Evolutionary conservation across 2,329 filamentous ascomycete species (phyloP).

Genomic region (Hyphodiscus sp.): DNA sequence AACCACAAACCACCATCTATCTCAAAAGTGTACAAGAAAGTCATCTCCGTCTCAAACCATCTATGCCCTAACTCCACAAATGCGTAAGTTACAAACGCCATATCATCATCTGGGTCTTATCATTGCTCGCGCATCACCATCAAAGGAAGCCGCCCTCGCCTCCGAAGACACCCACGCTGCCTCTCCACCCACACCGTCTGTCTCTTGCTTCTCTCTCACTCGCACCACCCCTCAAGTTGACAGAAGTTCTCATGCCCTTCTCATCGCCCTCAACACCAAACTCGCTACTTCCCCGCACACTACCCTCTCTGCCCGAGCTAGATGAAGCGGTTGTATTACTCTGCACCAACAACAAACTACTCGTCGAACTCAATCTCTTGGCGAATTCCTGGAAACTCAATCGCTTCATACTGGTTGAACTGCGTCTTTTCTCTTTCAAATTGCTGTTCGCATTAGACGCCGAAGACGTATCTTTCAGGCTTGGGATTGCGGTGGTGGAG

Average conservation of each 20-base stretch:
- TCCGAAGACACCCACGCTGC: conserved; percentile 48
- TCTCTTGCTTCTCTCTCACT: conserved; percentile 6
- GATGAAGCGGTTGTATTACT: conserved; percentile 38
- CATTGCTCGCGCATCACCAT: conserved; percentile 14
- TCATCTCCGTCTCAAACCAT: no score
- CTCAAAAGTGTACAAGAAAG: no score
- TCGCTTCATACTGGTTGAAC: conserved; percentile 48
- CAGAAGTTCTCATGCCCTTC: conserved; percentile 1
- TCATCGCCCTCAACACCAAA: conserved; percentile 11
- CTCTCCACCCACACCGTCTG: conserved; percentile 49
- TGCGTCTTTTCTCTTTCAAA: conserved; percentile 40
- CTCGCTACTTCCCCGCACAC: conserved; percentile 20
- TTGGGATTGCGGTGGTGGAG: conserved; percentile 19
- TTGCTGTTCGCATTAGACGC: conserved; percentile 11
- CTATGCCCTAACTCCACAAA: no score
- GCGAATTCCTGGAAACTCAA: conserved; percentile 57
- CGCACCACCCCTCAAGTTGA: background rate
- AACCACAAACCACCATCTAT: no score
- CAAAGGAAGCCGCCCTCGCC: conserved; percentile 49
- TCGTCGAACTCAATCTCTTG: conserved; percentile 54
- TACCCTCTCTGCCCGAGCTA: conserved; percentile 21
- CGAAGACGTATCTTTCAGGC: conserved; percentile 13
- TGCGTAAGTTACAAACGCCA: background rate
- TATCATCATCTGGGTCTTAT: background rate
- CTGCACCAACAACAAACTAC: conserved; percentile 52